Conservation (phyloP, 768 basidiomycete species). For the Xanthoconium stramineum region DNA sequence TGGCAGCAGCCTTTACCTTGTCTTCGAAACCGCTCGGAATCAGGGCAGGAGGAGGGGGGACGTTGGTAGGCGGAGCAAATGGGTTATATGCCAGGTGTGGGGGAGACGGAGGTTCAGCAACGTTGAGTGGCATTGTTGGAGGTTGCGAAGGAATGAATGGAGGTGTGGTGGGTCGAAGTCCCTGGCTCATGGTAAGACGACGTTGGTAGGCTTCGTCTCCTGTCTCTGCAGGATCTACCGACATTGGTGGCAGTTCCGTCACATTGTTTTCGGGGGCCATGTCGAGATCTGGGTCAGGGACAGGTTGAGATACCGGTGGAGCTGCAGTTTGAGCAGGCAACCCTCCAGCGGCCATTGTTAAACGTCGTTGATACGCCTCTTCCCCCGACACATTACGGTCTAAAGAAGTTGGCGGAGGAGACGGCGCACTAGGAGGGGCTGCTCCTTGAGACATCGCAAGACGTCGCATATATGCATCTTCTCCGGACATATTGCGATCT, state of each 20-base stretch:
- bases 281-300: slow-evolving; percentile 20
- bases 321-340: slow-evolving; percentile 15
- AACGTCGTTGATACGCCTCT: slow-evolving; percentile 71
- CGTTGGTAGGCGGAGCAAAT: slow-evolving; percentile 59
- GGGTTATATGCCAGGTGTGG: slow-evolving; percentile 65
- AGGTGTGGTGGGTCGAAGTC: slow-evolving; percentile 29
- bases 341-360: slow-evolving; percentile 57
- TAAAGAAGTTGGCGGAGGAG: slow-evolving; percentile 36
- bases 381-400: slow-evolving; percentile 63
- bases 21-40: slow-evolving; percentile 53
- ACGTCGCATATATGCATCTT: slow-evolving; percentile 78
- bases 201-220: slow-evolving; percentile 71
- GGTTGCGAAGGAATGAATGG: slow-evolving; percentile 26
- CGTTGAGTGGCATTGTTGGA: slow-evolving; percentile 21
- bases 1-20: slow-evolving; percentile 72
- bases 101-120: slow-evolving; percentile 37
- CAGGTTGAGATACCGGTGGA: slow-evolving; percentile 24
- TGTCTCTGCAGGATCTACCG: slow-evolving; percentile 35
- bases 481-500: slow-evolving; percentile 58
- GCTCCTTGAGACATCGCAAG: slow-evolving; percentile 59
- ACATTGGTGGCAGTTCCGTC: not conserved
- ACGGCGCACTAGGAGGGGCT: slow-evolving; percentile 18
- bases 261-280: slow-evolving; percentile 1
- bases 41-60: slow-evolving; percentile 56
- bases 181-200: slow-evolving; percentile 54